Evolutionary conservation across 371 early-diverging fungal genomes (phyloP), one percentile per base, ranked within the genome.

Genomic region (Lichtheimia corymbifera): DNA sequence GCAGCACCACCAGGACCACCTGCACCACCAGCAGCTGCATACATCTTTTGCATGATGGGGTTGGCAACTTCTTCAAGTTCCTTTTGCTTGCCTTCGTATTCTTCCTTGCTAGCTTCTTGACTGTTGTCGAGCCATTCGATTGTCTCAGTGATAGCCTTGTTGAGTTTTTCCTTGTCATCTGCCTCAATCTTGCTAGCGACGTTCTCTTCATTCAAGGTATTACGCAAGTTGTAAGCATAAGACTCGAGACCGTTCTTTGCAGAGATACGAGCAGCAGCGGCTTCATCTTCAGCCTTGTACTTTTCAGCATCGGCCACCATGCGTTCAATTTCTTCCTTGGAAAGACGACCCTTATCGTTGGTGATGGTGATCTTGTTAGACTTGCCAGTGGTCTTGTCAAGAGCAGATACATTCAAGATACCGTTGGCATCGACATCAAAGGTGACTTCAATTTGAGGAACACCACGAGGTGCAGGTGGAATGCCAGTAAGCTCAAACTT

Each of bases 391-490:
- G 92, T 88, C 88, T 94, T 93, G 87, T 98, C 98, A 58, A 88
- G 79, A 58, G 99, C 99, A 63, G 92, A 86, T 66, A 99, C 98
- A 84, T 94, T 97, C 76, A 96, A 85, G 77, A 97, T 97, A 82
- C 97, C 96, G 87, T 99, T 96, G 78, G 94, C 93, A 72, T 98
- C 99, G 51, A 97, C 86, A 76, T 98, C 97, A 74, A 99, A 98
- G 67, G 95, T 88, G 63, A 99, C 98, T 77, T 97, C 97, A 69
- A 99, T 97, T 82, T 95, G 97, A 52, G 99, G 98, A 64, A 95
- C 94, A 74, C 98, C 98, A 71, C 95, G 94, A 44, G 97, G 97
- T 53, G 97, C 95, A 43, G 96, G 96, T 35, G 96, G 93, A 70
- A 97, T 95, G 59, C 95, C 97, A 58, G 95, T 87, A 56, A 99